phyloP scores from a whole-genome alignment of 2,329 filamentous ascomycete genomes.

The Mycogone perniciosa region DNA sequence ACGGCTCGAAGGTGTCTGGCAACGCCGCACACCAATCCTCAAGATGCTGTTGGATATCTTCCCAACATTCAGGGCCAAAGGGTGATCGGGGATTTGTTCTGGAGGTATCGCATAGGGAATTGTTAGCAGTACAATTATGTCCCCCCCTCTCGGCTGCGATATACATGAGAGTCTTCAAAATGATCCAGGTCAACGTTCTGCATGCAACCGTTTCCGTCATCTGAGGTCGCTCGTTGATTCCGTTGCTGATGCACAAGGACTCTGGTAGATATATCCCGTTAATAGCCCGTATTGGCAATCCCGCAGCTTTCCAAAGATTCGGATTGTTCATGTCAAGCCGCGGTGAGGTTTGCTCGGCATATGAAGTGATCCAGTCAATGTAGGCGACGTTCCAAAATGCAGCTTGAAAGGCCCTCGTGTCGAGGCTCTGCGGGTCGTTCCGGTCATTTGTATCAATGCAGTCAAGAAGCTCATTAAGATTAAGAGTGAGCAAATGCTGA shows the following conservation, averaged over 20 bases:
- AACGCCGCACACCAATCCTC: slow-evolving; percentile 11
- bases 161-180: slow-evolving; percentile 11
- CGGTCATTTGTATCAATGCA: slow-evolving; percentile 2
- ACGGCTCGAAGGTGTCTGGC: slow-evolving; percentile 15
- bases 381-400: slow-evolving; percentile 16
- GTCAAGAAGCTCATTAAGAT: slow-evolving; percentile 1
- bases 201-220: slow-evolving; percentile 15
- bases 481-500: slow-evolving; percentile 11
- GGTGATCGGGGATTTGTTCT: not conserved
- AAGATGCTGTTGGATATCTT: slow-evolving; percentile 10
- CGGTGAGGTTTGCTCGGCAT: slow-evolving; percentile 9
- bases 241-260: slow-evolving; percentile 1
- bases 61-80: not conserved
- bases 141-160: slow-evolving; percentile 5
- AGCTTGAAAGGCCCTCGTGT: slow-evolving; percentile 14
- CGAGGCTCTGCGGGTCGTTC: slow-evolving; percentile 5
- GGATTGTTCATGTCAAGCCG: slow-evolving; percentile 11
- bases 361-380: slow-evolving; percentile 14
- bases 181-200: slow-evolving; percentile 14
- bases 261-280: slow-evolving; percentile 10
- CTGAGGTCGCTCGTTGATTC: not conserved
- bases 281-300: slow-evolving; percentile 10
- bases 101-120: not conserved
- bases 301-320: slow-evolving; percentile 15
- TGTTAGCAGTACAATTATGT: not conserved